Evolutionary conservation across 371 early-diverging fungal species (phyloP).

Genomic region (Rhizopus delemar): DNA sequence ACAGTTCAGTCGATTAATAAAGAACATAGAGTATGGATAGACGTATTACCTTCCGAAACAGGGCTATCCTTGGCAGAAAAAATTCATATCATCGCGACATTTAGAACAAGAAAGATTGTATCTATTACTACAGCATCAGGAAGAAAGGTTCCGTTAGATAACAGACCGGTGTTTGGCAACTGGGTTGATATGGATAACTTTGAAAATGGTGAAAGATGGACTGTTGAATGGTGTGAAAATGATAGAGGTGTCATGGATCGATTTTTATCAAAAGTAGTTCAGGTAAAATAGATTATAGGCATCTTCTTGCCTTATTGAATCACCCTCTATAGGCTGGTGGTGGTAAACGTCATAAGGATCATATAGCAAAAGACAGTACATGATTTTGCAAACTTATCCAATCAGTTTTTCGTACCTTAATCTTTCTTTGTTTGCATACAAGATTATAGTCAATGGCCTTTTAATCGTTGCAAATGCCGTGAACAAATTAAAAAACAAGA

Average conservation of each 20-base stretch:
- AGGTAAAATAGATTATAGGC: slow-evolving; percentile 20
- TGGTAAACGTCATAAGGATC: slow-evolving; percentile 15
- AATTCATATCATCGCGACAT: slow-evolving; percentile 51
- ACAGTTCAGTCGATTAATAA: slow-evolving; percentile 52
- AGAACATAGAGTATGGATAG: slow-evolving; percentile 53
- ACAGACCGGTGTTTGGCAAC: slow-evolving; percentile 38
- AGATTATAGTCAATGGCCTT: no score
- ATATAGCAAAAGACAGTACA: slow-evolving; percentile 6
- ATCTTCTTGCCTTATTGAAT: not conserved
- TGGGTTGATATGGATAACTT: slow-evolving; percentile 49
- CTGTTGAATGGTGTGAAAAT: slow-evolving; percentile 41
- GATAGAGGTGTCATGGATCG: slow-evolving; percentile 42
- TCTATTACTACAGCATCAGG: slow-evolving; percentile 45
- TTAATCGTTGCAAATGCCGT: no score
- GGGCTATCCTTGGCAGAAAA: slow-evolving; percentile 47
- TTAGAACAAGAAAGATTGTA: slow-evolving; percentile 47
- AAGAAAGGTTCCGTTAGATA: slow-evolving; percentile 39
- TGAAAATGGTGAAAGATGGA: slow-evolving; percentile 48
- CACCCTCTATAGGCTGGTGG: slow-evolving; percentile 7
- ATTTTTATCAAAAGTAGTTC: slow-evolving; percentile 37
- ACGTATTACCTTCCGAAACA: slow-evolving; percentile 47
- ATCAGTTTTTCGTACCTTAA: no score
- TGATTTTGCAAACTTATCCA: no score
- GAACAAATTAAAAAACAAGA: no score
- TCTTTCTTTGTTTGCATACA: no score